Conservation (phyloP, 1,284 basidiomycete species). For the Cutaneotrichosporon sp. region DNA sequence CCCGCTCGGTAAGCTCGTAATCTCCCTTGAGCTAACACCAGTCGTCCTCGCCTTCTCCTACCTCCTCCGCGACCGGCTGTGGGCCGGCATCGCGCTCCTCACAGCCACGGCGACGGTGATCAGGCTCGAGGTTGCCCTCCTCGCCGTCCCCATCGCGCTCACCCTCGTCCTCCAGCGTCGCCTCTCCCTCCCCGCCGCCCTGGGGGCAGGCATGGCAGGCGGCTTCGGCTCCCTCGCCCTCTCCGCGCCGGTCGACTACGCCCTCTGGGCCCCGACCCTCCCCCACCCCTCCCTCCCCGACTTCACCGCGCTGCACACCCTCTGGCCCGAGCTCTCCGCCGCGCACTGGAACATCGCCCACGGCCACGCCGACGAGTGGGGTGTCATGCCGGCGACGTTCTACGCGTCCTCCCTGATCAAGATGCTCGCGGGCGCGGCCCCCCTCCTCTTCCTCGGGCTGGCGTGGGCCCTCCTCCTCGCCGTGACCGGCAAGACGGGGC, state of each 20-base stretch:
- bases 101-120: slow-evolving; percentile 72
- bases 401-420: slow-evolving; percentile 80
- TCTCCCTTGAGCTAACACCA: slow-evolving; percentile 18
- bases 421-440: slow-evolving; percentile 67
- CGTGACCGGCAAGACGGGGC: slow-evolving; percentile 2
- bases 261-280: slow-evolving; percentile 67
- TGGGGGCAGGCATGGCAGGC: slow-evolving; percentile 61
- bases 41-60: slow-evolving; percentile 32
- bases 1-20: slow-evolving; percentile 56
- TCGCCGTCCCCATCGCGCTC: slow-evolving; percentile 66
- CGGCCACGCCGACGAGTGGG: slow-evolving; percentile 89
- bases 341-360: slow-evolving; percentile 84
- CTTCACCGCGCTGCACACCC: slow-evolving; percentile 52
- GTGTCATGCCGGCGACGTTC: slow-evolving; percentile 71
- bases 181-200: slow-evolving; percentile 57
- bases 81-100: slow-evolving; percentile 56
- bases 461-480: slow-evolving; percentile 37
- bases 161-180: slow-evolving; percentile 60
- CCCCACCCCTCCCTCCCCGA: slow-evolving; percentile 38
- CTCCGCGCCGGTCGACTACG: slow-evolving; percentile 74
- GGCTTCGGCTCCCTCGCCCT: slow-evolving; percentile 62
- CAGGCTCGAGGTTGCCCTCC: slow-evolving; percentile 73
- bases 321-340: slow-evolving; percentile 86
- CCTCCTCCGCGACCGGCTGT: slow-evolving; percentile 29
- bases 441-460: slow-evolving; percentile 63